Conservation (phyloP, 2,329 filamentous ascomycete genomes). For the Fusarium tuaranense region DNA sequence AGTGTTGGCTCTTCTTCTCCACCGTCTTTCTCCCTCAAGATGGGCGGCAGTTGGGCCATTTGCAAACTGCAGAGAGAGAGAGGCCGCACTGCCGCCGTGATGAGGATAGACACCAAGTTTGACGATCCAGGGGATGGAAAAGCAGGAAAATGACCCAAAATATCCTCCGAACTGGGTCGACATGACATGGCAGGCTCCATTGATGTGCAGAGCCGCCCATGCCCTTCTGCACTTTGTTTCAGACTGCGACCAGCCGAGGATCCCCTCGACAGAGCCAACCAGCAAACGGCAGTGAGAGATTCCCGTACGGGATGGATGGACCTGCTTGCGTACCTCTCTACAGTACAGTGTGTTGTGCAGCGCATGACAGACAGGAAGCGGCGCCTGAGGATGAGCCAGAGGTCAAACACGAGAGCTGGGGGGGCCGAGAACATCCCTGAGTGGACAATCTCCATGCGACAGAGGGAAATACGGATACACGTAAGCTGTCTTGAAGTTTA, state of each 20-base stretch:
- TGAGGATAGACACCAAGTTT: constrained; percentile 31
- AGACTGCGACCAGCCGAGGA: constrained; percentile 24
- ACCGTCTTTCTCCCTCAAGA: constrained; percentile 20
- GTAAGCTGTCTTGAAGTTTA: constrained; percentile 27
- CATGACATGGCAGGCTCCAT: constrained; percentile 23
- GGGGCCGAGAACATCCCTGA: constrained; percentile 20
- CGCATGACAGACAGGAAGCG: constrained; percentile 14
- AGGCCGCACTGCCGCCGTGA: constrained; percentile 20
- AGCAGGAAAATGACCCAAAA: constrained; percentile 20
- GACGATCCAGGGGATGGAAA: constrained; percentile 26
- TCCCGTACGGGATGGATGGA: background rate
- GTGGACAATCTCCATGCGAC: constrained; percentile 5
- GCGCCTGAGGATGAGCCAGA: constrained; percentile 21
- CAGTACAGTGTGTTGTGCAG: constrained; percentile 26
- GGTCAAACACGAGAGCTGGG: constrained; percentile 19
- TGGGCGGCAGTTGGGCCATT: background rate
- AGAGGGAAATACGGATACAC: constrained; percentile 26
- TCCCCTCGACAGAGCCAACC: constrained; percentile 23
- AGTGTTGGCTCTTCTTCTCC: constrained; percentile 11
- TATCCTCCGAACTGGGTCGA: constrained; percentile 22
- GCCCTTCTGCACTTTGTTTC: constrained; percentile 35
- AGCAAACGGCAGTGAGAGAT: constrained; percentile 35
- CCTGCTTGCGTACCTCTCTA: background rate
- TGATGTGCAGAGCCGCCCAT: constrained; percentile 34
- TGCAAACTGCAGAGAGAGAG: background rate